A percentile compares a stretch with the other conserved stretches of the same genome.
Evolutionary conservation across 2,329 filamentous ascomycete genomes (phyloP).

Genomic region (Pseudofabraea citricarpa): DNA sequence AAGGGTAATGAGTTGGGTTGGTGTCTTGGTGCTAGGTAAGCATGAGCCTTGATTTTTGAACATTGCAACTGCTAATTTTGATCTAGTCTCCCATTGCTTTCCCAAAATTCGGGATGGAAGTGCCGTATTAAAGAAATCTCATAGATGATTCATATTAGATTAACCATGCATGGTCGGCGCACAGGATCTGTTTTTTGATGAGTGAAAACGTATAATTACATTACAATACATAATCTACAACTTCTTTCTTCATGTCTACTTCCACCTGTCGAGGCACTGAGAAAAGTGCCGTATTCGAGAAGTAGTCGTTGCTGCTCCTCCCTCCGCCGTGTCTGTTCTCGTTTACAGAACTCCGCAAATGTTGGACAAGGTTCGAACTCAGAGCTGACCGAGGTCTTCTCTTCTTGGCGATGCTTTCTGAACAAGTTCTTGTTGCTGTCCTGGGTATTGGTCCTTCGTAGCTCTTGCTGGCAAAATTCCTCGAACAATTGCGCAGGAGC

Average conservation of each 20-base stretch:
- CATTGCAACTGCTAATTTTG: constrained; percentile 30
- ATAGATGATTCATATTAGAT: constrained; percentile 32
- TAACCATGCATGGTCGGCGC: constrained; percentile 21
- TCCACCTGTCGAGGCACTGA: neutral
- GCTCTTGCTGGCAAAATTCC: no score
- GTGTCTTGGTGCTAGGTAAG: constrained; percentile 94
- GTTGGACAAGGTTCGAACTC: neutral
- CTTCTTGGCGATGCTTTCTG: neutral
- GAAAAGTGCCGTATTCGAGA: neutral
- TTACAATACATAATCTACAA: constrained; percentile 2
- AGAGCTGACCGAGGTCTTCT: neutral
- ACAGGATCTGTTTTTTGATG: constrained; percentile 8
- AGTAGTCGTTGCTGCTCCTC: neutral
- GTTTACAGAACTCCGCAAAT: neutral
- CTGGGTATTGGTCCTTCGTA: neutral
- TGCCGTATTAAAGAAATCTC: constrained; percentile 78
- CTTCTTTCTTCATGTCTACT: neutral
- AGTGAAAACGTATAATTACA: neutral
- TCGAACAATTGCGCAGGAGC: no score
- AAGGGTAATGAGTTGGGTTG: constrained; percentile 95
- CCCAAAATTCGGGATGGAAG: constrained; percentile 79
- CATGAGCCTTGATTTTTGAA: constrained; percentile 5
- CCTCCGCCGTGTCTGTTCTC: neutral
- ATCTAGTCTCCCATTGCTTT: constrained; percentile 73
- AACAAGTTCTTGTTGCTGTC: neutral